A percentile compares a stretch with the other conserved stretches of the same genome.
phyloP scores from a whole-genome alignment of 1,139 yeast genomes.

The Debaryomyces udenii region DNA sequence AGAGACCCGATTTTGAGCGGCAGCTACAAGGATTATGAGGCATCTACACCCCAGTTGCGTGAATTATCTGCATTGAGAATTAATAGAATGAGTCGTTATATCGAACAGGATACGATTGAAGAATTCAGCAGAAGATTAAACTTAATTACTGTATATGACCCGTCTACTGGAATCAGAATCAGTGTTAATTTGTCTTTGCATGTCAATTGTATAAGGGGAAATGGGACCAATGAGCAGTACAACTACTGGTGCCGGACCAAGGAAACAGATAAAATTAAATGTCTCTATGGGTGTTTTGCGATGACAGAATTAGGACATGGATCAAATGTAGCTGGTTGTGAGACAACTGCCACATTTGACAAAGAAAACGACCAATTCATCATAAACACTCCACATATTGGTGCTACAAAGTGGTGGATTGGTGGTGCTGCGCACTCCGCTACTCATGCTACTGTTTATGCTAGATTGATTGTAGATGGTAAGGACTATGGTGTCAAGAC shows the following conservation, averaged over 20 bases:
- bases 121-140: conserved; percentile 42
- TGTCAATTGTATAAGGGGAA: conserved; percentile 69
- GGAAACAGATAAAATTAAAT: conserved; percentile 40
- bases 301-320: conserved; percentile 57
- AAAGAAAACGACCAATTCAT: conserved; percentile 43
- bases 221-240: conserved; percentile 58
- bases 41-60: conserved; percentile 38
- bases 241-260: conserved; percentile 44
- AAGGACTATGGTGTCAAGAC: conserved; percentile 53
- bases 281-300: conserved; percentile 50
- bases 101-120: conserved; percentile 39
- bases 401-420: conserved; percentile 58
- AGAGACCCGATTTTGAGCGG: conserved; percentile 46
- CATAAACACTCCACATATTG: conserved; percentile 51
- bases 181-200: conserved; percentile 74
- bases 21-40: conserved; percentile 39
- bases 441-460: conserved; percentile 47
- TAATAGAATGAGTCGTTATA: conserved; percentile 39
- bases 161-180: conserved; percentile 56
- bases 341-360: conserved; percentile 51
- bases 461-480: conserved; percentile 46
- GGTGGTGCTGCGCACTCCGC: conserved; percentile 56
- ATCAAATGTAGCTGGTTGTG: conserved; percentile 49
- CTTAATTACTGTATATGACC: conserved; percentile 63
- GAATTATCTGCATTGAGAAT: conserved; percentile 41